phyloP scores from a whole-genome alignment of 2,329 filamentous ascomycete genomes.

The Sordariomycetes sp. region DNA sequence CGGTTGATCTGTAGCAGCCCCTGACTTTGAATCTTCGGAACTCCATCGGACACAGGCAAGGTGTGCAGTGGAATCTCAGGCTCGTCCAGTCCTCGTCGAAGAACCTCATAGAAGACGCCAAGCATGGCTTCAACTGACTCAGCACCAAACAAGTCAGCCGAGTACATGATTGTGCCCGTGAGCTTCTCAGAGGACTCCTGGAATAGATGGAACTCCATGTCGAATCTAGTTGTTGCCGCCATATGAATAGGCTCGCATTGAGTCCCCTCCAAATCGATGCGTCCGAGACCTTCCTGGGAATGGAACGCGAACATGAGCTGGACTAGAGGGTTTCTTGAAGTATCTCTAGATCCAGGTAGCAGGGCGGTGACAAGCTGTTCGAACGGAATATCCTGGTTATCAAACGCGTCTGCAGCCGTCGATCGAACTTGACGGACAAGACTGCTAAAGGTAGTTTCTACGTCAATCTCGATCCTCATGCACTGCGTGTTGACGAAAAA shows the following conservation, averaged over 20 bases:
- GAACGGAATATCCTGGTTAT: slow-evolving; percentile 14
- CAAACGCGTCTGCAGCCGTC: slow-evolving; percentile 6
- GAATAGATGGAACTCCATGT: slow-evolving; percentile 15
- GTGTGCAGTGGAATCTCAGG: slow-evolving; percentile 1
- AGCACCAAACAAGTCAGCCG: slow-evolving; percentile 11
- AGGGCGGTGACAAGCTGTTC: slow-evolving; percentile 7
- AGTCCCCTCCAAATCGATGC: slow-evolving; percentile 8
- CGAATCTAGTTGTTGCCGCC: slow-evolving; percentile 9
- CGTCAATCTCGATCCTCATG: slow-evolving; percentile 5
- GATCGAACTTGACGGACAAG: slow-evolving; percentile 10
- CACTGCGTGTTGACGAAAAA: slow-evolving; percentile 12
- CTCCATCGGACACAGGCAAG: slow-evolving; percentile 3
- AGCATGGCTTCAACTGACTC: slow-evolving; percentile 11
- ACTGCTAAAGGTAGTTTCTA: slow-evolving; percentile 6
- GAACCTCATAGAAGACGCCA: slow-evolving; percentile 8
- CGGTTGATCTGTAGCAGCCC: slow-evolving; percentile 13
- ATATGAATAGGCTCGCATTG: slow-evolving; percentile 5
- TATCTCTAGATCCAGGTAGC: slow-evolving; percentile 5
- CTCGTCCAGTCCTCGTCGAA: slow-evolving; percentile 8
- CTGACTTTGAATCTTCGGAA: slow-evolving; percentile 2
- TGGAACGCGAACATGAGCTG: slow-evolving; percentile 11
- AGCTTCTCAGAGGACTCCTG: slow-evolving; percentile 8
- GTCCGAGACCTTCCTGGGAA: slow-evolving; percentile 11
- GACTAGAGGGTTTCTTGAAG: slow-evolving; percentile 9
- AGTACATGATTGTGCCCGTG: slow-evolving; percentile 8